These are phyloP conservation scores for Golubevia sp. DNA, from an alignment of 1,284 basidiomycete genomes.

Conservation along the genomic window DNA sequence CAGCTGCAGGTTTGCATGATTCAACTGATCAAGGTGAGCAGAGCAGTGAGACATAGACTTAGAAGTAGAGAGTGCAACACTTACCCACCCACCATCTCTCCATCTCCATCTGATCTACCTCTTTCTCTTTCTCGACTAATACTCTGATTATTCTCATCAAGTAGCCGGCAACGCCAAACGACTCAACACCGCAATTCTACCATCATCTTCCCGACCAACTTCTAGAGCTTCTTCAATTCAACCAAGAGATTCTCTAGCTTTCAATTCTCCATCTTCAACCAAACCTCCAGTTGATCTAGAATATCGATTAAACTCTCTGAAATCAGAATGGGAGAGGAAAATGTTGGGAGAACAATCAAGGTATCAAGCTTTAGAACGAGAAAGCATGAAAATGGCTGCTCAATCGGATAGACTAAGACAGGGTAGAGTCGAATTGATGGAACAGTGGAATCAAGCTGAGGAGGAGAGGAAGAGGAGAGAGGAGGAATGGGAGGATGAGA, in stretches of 20 bases:
- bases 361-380: slow-evolving; percentile 42
- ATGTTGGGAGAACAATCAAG: slow-evolving; percentile 27
- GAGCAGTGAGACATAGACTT: no score
- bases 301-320: slow-evolving; percentile 34
- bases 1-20: not conserved
- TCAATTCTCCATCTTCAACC: no score
- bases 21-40: not conserved
- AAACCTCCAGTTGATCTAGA: no score
- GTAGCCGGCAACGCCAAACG: no score
- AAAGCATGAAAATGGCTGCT: slow-evolving; percentile 31
- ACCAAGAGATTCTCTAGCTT: no score
- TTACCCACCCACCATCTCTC: no score
- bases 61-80: no score
- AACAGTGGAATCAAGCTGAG: slow-evolving; percentile 45
- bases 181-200: no score
- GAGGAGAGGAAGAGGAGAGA: slow-evolving; percentile 21
- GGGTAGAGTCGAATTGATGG: slow-evolving; percentile 39
- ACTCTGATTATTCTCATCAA: no score
- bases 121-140: not conserved
- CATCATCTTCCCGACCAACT: no score
- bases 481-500: slow-evolving; percentile 18
- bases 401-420: slow-evolving; percentile 44
- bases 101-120: not conserved
- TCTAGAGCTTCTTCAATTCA: no score
- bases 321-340: slow-evolving; percentile 39